Evolutionary conservation across 202 grass and related monocot species (phyloP), one percentile per base, ranked within the genome.

Genomic region (Alloteropsis angusta): DNA sequence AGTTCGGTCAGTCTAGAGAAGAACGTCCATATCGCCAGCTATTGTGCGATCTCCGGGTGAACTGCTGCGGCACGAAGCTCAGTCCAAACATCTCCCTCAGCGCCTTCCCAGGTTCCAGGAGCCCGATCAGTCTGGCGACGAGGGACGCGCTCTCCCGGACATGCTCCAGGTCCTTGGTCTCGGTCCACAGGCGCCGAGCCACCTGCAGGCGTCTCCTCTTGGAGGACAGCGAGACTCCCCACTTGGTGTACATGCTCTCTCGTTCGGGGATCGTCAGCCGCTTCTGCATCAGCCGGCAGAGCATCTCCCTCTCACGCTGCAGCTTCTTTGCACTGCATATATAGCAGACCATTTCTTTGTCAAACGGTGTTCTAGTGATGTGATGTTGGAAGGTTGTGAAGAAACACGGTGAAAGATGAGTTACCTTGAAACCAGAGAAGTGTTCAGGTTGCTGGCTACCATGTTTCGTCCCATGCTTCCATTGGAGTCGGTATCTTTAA

Each of bases 1-100:
- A 39, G 17, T 32, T 57, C 49, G 28, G 21, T 66, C 63, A 90
- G 67, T 89, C 88, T 39, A 90, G 84, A 38, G 85, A 60, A 71
- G 83, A 90, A 35, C 85, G 85, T 7, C 88, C 90, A 76, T 90
- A 85, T 84, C 74, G 88, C 95, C 95, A 98, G 60, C 85, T 88
- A 65, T 77, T 89, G 74, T 87, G 78, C 28, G 87, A 88, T 54
- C 83, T 90, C 21, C 90, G 59, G 17, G 58, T 80, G 16, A 82
- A 89, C 68, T 91, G 81, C 77, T 99, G 96, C 5, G 84, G 96
- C 4, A 92, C 75, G 54, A 99, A 99, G 53, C 89, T 95, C 36
- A 99, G 90, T 9, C 92, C 96, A 36, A 99, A 99, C 96, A 99
- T 99, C 82, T 99, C 96, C 85, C 84, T 89, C 38, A 99, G 90